Evolutionary conservation across 805 yeast genomes (phyloP), one percentile per base, ranked within the genome.

Genomic region (Candida dendrica): DNA sequence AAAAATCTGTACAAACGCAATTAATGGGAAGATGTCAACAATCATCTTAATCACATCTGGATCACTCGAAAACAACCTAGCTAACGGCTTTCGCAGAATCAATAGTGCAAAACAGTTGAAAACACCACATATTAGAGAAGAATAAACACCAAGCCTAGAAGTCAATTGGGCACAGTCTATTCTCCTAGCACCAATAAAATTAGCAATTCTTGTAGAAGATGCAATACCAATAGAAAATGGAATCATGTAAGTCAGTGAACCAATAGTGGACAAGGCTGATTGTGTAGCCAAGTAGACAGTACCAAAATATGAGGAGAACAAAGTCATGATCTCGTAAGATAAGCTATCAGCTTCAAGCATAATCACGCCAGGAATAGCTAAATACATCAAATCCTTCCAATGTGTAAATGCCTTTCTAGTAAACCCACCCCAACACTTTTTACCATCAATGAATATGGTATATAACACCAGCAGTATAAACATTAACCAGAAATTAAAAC

Each of bases 191-290:
- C 95, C 93, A 37, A 84, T 73, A 47, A 76, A 77, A 53, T 79
- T 79, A 3, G 89, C 90, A 9, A 84, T 72, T 53, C 90, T 73
- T 2, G 91, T 83, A 6, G 87, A 72, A 2, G 79, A 70, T 1
- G 90, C 86, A 41, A 82, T 79, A 1, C 84, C 77, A 16, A 82
- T 67, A 0, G 90, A 87, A 60, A 82, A 83, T 13, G 91, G 90
- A 17, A 82, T 63, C 65, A 83, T 87, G 56, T 79, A 84, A 1
- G 77, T 65, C 39, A 84, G 60, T 0, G 85, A 75, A 0, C 84
- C 81, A 55, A 71, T 67, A 39, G 71, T 66, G 10, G 74, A 68
- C 13, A 72, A 71, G 3, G 76, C 72, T 37, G 74, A 66, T 49
- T 74, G 79, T 0, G 78, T 77, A 1, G 77, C 78, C 42, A 74